Conservation (phyloP, 305 asterid genomes). For the Coffea humblotiana region DNA sequence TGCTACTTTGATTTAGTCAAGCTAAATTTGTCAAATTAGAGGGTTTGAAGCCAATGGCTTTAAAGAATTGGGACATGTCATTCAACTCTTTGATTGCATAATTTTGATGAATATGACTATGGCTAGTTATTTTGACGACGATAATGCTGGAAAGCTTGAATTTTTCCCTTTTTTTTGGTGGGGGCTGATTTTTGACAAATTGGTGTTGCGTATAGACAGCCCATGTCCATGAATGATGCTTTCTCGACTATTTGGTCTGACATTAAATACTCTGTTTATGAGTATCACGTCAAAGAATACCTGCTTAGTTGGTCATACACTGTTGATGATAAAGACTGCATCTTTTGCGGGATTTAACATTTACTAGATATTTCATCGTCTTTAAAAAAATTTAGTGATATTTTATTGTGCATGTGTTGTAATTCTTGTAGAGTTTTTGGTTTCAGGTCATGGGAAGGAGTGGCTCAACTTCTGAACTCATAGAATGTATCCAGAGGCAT, state of each 20-base stretch:
- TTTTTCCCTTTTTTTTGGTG: too few relatives aligned
- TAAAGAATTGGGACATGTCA: too few relatives aligned
- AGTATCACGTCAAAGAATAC: not conserved
- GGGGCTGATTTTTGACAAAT: not conserved
- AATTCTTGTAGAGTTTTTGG: not conserved
- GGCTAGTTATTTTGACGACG: not conserved
- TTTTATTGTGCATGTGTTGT: not conserved
- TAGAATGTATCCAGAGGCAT: constrained; percentile 5
- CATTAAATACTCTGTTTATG: not conserved
- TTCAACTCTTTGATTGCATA: too few relatives aligned
- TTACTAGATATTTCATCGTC: not conserved
- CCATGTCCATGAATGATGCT: not conserved
- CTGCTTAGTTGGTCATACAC: not conserved
- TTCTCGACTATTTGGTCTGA: not conserved
- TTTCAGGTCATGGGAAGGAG: constrained; percentile 22
- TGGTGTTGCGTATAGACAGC: too few relatives aligned
- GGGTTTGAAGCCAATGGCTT: not conserved
- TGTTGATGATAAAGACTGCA: not conserved
- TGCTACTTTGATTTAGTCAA: not conserved
- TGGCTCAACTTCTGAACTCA: constrained; percentile 11
- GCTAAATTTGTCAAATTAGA: not conserved
- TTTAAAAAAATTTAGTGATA: not conserved
- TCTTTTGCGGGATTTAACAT: not conserved
- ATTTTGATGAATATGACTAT: not conserved
- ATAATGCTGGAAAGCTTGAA: not conserved